These are phyloP conservation scores for Litsea cubeba DNA, from an alignment of 164 flowering plant genomes.

Conservation along the genomic window DNA sequence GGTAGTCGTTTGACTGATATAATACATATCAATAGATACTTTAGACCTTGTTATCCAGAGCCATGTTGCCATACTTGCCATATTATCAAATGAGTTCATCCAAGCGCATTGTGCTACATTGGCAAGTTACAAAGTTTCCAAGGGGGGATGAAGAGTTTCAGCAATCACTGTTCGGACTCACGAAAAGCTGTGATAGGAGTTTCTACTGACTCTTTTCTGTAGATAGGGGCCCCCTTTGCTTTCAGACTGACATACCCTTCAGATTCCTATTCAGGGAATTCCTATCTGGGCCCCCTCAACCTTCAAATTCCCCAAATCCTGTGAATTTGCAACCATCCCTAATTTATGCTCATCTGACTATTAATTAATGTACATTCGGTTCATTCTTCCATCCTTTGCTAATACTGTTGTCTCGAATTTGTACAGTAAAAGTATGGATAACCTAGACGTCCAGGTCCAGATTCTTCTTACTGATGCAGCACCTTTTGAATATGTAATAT, in stretches of 20 bases:
- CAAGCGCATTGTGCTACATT: background rate
- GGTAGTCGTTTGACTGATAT: too few relatives aligned
- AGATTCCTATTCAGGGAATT: background rate
- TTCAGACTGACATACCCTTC: background rate
- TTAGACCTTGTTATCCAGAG: too few relatives aligned
- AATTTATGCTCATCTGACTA: too few relatives aligned
- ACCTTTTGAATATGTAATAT: slow-evolving; percentile 34
- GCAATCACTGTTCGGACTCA: background rate
- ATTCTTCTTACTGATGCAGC: slow-evolving; percentile 26
- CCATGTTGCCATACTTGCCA: too few relatives aligned
- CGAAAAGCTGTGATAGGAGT: background rate
- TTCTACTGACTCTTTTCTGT: background rate
- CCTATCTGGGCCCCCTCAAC: background rate
- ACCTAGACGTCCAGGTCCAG: background rate
- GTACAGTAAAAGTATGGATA: background rate
- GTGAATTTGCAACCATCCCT: too few relatives aligned
- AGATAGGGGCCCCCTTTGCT: background rate
- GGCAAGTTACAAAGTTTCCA: background rate
- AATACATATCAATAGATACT: too few relatives aligned
- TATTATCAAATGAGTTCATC: background rate
- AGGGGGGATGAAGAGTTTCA: too few relatives aligned
- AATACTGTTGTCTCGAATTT: background rate
- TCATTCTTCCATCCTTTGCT: background rate
- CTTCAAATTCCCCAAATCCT: too few relatives aligned
- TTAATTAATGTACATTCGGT: background rate